phyloP scores from a whole-genome alignment of 2,329 filamentous ascomycete species.

The Diplodia sapinea region DNA sequence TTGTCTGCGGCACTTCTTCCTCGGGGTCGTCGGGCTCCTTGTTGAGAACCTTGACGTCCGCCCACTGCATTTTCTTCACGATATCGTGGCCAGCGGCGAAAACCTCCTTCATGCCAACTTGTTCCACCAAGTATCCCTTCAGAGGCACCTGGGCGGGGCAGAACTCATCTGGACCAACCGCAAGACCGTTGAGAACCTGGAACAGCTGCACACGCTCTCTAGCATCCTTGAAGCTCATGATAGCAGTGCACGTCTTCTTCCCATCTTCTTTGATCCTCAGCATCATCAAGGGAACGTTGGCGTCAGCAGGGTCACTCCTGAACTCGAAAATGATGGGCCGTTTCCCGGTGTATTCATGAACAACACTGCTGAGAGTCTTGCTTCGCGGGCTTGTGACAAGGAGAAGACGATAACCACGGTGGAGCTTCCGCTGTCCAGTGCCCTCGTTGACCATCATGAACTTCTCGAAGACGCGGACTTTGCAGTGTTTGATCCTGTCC shows the following conservation, averaged over 20 bases:
- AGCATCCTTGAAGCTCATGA: slow-evolving; percentile 77
- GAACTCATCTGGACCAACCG: slow-evolving; percentile 70
- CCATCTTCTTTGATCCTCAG: slow-evolving; percentile 71
- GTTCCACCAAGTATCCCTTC: slow-evolving; percentile 68
- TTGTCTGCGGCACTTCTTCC: slow-evolving; percentile 66
- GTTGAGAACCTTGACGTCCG: slow-evolving; percentile 74
- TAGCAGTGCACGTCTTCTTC: slow-evolving; percentile 64
- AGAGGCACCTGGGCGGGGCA: slow-evolving; percentile 73
- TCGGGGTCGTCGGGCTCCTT: slow-evolving; percentile 63
- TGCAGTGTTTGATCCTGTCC: slow-evolving; percentile 73
- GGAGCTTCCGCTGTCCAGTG: slow-evolving; percentile 72
- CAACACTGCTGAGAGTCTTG: slow-evolving; percentile 77
- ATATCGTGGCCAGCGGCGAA: slow-evolving; percentile 48
- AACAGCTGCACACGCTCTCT: slow-evolving; percentile 74
- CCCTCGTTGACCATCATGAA: slow-evolving; percentile 71
- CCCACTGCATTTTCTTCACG: slow-evolving; percentile 62
- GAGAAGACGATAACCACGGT: slow-evolving; percentile 79
- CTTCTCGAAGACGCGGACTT: slow-evolving; percentile 77
- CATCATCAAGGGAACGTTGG: slow-evolving; percentile 71
- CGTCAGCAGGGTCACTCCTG: slow-evolving; percentile 58
- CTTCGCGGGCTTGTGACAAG: slow-evolving; percentile 78
- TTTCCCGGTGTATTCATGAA: slow-evolving; percentile 69
- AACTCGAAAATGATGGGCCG: slow-evolving; percentile 79
- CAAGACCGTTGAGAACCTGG: slow-evolving; percentile 73
- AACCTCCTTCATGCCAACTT: slow-evolving; percentile 57